Base-by-base conservation (phyloP, 2,329 filamentous ascomycete genomes). In the Arthroderma sp. region DNA sequence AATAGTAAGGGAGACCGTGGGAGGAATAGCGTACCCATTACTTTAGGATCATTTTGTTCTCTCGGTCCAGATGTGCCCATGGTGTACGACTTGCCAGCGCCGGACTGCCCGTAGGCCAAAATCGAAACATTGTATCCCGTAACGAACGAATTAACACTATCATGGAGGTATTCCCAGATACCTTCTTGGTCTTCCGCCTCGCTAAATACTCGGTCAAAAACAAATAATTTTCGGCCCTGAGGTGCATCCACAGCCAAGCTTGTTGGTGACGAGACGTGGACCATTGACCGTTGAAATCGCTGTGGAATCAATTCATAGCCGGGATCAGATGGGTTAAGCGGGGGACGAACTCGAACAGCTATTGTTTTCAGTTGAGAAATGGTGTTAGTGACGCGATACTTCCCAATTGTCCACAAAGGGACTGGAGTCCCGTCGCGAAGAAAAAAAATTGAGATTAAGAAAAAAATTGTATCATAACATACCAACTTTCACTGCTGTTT, bases 121-220 rank as follows among this genome's bases (percentile, higher is more conserved):
- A 98, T 78, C 3, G 91, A 98, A 47, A 98, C 91, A 77, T 98
- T 98, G 75, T 96, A 98, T 44, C 91, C 91, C 60, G 95, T 86
- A 1, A 91, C 71, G 56, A 98, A 98, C 2, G 88, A 85, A 55
- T 74, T 78, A 54, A 96, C 83, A 55, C 87, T 93, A 54, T 98
- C 91, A 50, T 78, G 78, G 40, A 98, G 71, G 58, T 98, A 98
- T 39, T 94, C 84, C 85, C 89, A 98, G 39, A 98, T 69, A 39
- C 88, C 89, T 53, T 91, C 83, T 62, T 98, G 91, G 48, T 77
- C 75, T 5, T 87, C 74, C 2, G 91, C 82, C 55, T 88, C 80
- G 30, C 80, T 75, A 59, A 98, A 98, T 4, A 98, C 88, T 50
- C 87, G 82, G 66, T 98, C 91, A 60, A 98, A 98, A 15, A 96